phyloP scores from a whole-genome alignment of 352 stramenopile species.

The Globisporangium emineosum region DNA sequence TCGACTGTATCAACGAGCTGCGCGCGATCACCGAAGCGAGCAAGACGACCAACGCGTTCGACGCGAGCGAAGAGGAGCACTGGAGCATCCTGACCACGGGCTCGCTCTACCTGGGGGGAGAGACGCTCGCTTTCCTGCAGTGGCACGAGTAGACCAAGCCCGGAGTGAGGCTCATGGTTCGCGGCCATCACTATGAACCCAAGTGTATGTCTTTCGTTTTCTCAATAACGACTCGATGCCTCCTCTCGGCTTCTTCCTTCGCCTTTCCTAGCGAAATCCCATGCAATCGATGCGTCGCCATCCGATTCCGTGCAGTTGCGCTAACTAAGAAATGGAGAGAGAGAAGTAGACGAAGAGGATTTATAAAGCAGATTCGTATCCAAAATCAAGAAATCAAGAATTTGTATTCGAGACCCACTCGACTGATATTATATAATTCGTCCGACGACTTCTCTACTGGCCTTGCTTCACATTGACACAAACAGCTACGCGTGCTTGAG shows the following conservation, averaged over 20 bases:
- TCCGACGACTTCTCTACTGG: no score
- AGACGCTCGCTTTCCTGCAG: conserved; percentile 53
- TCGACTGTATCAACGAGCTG: conserved; percentile 60
- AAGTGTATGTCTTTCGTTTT: not conserved
- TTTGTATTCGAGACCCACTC: not conserved
- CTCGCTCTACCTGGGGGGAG: conserved; percentile 71
- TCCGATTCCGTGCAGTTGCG: conserved; percentile 11
- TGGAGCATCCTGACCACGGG: conserved; percentile 71
- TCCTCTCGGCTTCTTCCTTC: not conserved
- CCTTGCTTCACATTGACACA: no score
- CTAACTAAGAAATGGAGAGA: not conserved
- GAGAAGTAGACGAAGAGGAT: no score
- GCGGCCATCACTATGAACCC: not conserved
- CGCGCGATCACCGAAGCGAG: conserved; percentile 26
- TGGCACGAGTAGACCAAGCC: conserved; percentile 46
- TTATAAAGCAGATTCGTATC: no score
- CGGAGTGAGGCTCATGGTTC: not conserved
- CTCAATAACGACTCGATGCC: not conserved
- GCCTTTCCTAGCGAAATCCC: conserved; percentile 7
- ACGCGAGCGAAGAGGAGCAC: conserved; percentile 27
- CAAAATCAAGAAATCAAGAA: not conserved
- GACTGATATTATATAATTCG: no score
- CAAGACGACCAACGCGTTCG: conserved; percentile 8
- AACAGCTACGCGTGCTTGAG: not conserved
- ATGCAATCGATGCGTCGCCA: conserved; percentile 11